Percentiles rank a stretch among this genome's conserved stretches.
These are phyloP conservation scores for Dissophora globulifera DNA, from an alignment of 192 early-diverging fungal genomes.

Conservation along the genomic window DNA sequence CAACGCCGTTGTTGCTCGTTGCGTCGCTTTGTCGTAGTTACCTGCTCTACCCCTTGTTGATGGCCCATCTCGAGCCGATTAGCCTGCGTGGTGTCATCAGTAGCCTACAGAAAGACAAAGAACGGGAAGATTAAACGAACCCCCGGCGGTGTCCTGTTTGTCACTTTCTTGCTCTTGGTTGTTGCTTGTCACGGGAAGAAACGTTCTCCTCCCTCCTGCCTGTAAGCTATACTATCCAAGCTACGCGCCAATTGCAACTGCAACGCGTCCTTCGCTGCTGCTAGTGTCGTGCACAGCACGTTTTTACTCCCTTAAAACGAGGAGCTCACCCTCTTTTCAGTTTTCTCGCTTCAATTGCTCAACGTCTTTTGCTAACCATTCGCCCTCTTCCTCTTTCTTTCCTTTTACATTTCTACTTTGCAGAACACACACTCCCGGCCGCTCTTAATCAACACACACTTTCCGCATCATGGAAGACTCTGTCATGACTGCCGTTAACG, in stretches of 20 bases:
- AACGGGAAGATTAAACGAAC: neutral
- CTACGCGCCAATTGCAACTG: no score
- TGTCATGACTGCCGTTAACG: neutral
- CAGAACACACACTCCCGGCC: neutral
- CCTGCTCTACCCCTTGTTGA: no score
- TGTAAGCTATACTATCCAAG: neutral
- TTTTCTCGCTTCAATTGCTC: no score
- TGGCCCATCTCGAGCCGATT: no score
- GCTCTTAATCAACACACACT: neutral
- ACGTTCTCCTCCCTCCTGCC: neutral
- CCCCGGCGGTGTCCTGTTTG: neutral
- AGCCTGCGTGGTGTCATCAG: constrained; percentile 10
- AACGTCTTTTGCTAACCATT: no score
- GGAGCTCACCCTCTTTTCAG: no score
- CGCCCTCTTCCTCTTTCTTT: neutral
- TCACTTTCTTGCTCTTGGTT: constrained; percentile 9
- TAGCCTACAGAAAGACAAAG: neutral
- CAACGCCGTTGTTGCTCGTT: constrained; percentile 4
- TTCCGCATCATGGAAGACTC: constrained; percentile 6
- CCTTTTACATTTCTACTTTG: neutral
- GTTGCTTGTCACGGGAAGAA: constrained; percentile 23
- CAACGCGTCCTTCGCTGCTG: neutral
- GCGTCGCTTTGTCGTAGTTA: no score
- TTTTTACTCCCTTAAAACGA: no score
- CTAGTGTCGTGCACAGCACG: no score